These are phyloP conservation scores for Ambrosiella xylebori DNA, from an alignment of 2,329 filamentous ascomycete species.

Conservation along the genomic window DNA sequence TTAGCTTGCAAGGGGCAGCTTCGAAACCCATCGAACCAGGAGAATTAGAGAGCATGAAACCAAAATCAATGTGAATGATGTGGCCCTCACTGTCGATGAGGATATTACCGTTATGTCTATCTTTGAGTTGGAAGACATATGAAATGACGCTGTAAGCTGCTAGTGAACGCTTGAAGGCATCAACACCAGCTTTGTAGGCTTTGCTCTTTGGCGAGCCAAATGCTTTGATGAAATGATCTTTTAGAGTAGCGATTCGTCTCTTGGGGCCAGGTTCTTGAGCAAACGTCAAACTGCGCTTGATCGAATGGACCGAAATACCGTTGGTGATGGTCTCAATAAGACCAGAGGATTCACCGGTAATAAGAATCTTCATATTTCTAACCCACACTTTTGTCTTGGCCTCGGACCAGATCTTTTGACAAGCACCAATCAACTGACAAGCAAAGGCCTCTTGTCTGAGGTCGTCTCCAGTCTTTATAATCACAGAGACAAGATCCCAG, in stretches of 20 bases:
- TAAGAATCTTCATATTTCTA: slow-evolving; percentile 71
- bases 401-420: slow-evolving; percentile 66
- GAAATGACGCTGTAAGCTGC: slow-evolving; percentile 75
- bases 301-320: slow-evolving; percentile 69
- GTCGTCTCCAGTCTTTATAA: slow-evolving; percentile 74
- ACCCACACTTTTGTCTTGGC: slow-evolving; percentile 67
- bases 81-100: slow-evolving; percentile 73
- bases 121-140: slow-evolving; percentile 70
- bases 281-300: slow-evolving; percentile 67
- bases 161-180: slow-evolving; percentile 65
- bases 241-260: slow-evolving; percentile 61
- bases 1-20: slow-evolving; percentile 73
- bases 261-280: slow-evolving; percentile 32
- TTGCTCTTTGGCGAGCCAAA: slow-evolving; percentile 56
- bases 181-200: slow-evolving; percentile 52
- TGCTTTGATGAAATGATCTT: slow-evolving; percentile 65
- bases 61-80: slow-evolving; percentile 79
- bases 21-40: slow-evolving; percentile 73
- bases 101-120: slow-evolving; percentile 74
- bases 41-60: slow-evolving; percentile 78
- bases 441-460: slow-evolving; percentile 73
- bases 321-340: slow-evolving; percentile 81
- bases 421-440: slow-evolving; percentile 68
- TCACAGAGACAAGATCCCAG: slow-evolving; percentile 74
- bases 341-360: slow-evolving; percentile 69